Conservation (phyloP, 805 yeast species). For the Ogataea trehalophila region DNA sequence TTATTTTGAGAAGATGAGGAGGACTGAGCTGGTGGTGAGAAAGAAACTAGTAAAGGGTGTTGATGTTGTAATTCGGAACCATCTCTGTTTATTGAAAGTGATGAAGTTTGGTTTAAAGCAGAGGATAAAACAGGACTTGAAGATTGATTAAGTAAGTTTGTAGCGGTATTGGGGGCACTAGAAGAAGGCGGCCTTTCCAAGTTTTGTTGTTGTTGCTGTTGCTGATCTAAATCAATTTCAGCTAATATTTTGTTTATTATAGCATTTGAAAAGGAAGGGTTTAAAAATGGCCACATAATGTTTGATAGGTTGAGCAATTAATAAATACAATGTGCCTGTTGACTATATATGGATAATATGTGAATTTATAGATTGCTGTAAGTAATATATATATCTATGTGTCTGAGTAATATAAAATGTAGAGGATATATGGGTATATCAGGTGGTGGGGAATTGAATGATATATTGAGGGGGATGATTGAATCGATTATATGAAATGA, state of each 20-base stretch:
- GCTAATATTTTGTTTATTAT: slow-evolving; percentile 31
- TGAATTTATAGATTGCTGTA: too few species aligned
- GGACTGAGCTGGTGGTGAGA: slow-evolving; percentile 16
- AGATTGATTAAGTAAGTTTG: background rate
- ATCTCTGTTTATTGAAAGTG: background rate
- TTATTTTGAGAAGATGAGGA: slow-evolving; percentile 16
- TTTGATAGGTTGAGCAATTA: background rate
- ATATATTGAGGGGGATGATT: too few species aligned
- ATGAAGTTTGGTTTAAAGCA: background rate
- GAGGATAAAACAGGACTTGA: background rate
- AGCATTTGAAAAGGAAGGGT: slow-evolving; percentile 33
- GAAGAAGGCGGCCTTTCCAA: background rate
- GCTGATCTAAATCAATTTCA: slow-evolving; percentile 34
- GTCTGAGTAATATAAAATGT: too few species aligned
- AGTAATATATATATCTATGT: too few species aligned
- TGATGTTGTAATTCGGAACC: slow-evolving; percentile 1
- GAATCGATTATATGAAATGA: too few species aligned
- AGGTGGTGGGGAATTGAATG: too few species aligned
- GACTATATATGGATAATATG: too few species aligned
- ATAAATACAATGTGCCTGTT: too few species aligned
- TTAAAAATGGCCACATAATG: slow-evolving; percentile 37
- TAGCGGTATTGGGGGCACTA: background rate
- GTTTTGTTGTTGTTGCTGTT: slow-evolving; percentile 4
- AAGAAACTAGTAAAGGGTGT: slow-evolving; percentile 4
- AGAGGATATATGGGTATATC: too few species aligned